Evolutionary conservation across 192 early-diverging fungal genomes (phyloP), one percentile per base, ranked within the genome.

Genomic region (Podila horticola): DNA sequence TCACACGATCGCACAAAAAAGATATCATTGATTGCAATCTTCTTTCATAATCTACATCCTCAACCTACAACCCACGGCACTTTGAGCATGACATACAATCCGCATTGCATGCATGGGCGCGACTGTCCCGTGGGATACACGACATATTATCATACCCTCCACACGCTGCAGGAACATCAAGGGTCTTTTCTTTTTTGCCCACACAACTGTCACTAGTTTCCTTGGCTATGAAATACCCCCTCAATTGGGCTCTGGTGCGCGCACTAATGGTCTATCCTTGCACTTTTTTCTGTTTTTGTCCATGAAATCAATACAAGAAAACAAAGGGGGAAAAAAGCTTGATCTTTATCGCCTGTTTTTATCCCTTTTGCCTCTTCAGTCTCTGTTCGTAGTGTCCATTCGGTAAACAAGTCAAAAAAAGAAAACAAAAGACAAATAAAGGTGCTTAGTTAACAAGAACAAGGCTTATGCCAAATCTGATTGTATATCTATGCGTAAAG

Each of bases 111-210:
- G 52, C 52, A 55, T 55, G 52, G n/a, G 24, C 24, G 1, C 9
- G 9, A 1, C 4, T 71, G 38, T 29, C 59, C 74, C 67, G 67
- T 75, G 74, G 74, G 74, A 75, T 64, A 75, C 67, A 75, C 66
- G 69, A 55, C 22, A 55, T 55, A 11, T 55, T 55, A 3, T 55
- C 24, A 10, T 9, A 10, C 11, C 22, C 52, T 55, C 52, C 20
- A 55, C 20, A 55, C n/a, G n/a, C 20, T 11, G 24, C 20, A 55
- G 24, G 9, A 55, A 55, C 10, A 10, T n/a, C 52, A 24, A n/a
- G n/a, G 52, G 20, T 17, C n/a, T 26, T 52, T 24, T 55, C 11
- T 12, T 12, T 24, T 55, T 24, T 26, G 10, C n/a, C 22, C 52
- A 8, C 24, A 55, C 22, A 55, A n/a, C 22, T n/a, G 2, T 24